Percentiles rank a stretch among this genome's conserved stretches.
phyloP scores from a whole-genome alignment of 768 basidiomycete genomes.

The Suillus variegatus region DNA sequence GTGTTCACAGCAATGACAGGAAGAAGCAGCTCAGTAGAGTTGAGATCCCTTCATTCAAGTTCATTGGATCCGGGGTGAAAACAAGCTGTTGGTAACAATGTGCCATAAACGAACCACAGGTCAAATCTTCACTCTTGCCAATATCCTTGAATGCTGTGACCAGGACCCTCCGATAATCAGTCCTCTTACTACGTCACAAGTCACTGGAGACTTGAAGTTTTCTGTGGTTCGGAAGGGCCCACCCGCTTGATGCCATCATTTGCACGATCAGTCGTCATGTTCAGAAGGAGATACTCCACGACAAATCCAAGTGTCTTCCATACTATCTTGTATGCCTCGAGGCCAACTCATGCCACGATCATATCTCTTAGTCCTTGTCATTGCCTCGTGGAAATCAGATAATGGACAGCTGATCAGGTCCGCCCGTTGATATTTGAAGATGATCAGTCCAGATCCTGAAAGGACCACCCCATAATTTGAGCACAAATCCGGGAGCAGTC shows the following conservation, averaged over 20 bases:
- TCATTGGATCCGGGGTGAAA: neutral
- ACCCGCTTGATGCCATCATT: neutral
- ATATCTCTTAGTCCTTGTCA: neutral
- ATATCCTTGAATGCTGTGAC: neutral
- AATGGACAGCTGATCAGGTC: neutral
- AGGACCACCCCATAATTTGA: neutral
- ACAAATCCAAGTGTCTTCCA: neutral
- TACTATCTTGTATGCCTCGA: neutral
- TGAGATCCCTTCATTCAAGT: neutral
- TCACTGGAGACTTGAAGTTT: neutral
- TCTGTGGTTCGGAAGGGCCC: neutral
- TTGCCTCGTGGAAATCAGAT: slow-evolving; percentile 5
- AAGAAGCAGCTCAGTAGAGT: slow-evolving; percentile 1
- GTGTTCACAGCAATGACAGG: neutral
- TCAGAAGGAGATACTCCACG: neutral
- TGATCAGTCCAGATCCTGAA: neutral
- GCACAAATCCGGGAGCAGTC: neutral
- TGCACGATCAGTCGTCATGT: neutral
- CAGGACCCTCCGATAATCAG: neutral
- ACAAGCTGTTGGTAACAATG: neutral
- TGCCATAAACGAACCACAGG: neutral
- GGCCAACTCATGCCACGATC: neutral
- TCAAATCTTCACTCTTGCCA: neutral
- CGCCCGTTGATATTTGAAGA: neutral
- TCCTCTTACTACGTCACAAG: neutral